Conservation (phyloP, 805 yeast genomes). For the Lipomyces yamadae region DNA sequence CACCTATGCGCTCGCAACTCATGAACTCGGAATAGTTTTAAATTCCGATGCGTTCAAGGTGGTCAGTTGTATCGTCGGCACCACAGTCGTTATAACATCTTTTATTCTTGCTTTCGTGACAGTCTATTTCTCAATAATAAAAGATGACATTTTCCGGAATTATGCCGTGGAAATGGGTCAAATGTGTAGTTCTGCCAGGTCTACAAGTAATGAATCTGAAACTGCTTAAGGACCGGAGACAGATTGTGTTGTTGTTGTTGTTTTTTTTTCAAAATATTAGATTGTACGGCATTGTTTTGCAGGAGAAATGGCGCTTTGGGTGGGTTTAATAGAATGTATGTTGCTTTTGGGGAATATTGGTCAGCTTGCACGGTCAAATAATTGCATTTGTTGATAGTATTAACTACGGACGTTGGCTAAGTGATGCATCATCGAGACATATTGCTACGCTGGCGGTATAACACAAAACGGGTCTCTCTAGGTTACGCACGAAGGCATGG, state of each 20-base stretch:
- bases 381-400: too few species aligned
- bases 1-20: conserved; percentile 69
- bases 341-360: too few species aligned
- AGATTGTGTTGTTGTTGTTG: neutral
- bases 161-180: conserved; percentile 18
- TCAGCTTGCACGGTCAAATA: neutral
- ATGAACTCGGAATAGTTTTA: conserved; percentile 55
- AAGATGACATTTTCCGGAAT: conserved; percentile 16
- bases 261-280: too few species aligned
- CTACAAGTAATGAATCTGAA: neutral
- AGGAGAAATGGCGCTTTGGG: too few species aligned
- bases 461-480: too few species aligned
- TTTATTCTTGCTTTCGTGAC: conserved; percentile 25
- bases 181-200: conserved; percentile 7
- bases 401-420: too few species aligned
- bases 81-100: conserved; percentile 51
- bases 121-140: conserved; percentile 22
- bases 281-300: too few species aligned
- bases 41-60: conserved; percentile 64
- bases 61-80: conserved; percentile 64
- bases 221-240: neutral
- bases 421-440: too few species aligned
- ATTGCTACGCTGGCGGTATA: too few species aligned
- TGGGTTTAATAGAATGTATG: too few species aligned
- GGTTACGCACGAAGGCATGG: too few species aligned